phyloP scores from a whole-genome alignment of 208 protist species.

The Acanthamoeba polyphaga region DNA sequence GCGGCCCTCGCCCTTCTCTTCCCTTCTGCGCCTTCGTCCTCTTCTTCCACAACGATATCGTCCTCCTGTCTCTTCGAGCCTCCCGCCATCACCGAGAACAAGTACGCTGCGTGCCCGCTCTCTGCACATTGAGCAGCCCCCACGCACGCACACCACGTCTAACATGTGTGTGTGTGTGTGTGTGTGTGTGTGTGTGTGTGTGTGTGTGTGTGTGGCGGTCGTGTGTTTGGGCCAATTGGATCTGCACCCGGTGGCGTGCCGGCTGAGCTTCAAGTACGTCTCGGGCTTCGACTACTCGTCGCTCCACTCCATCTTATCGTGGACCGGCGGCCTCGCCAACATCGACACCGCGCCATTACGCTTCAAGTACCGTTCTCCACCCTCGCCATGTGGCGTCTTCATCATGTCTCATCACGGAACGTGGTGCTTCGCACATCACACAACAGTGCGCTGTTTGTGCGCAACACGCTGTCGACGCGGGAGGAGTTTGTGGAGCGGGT shows the following conservation, averaged over 20 bases:
- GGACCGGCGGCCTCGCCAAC: constrained; percentile 11
- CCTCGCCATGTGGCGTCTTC: neutral
- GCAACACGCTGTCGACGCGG: neutral
- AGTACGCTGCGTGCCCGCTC: neutral
- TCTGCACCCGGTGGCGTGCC: neutral
- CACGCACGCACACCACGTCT: no score
- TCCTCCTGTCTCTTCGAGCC: neutral
- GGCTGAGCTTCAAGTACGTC: constrained; percentile 31
- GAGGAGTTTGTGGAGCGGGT: constrained; percentile 5
- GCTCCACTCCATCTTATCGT: constrained; percentile 17
- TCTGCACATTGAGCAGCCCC: neutral
- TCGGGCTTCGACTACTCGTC: constrained; percentile 39
- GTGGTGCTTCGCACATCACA: neutral
- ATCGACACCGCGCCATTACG: neutral
- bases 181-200: no score
- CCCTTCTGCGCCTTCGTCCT: neutral
- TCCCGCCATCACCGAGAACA: neutral
- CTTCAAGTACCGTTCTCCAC: neutral
- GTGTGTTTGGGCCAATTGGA: constrained; percentile 12
- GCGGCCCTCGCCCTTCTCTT: neutral
- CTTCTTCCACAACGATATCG: neutral
- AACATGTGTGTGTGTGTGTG: no score
- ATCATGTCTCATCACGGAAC: neutral
- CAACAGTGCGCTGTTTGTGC: neutral
- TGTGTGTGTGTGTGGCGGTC: neutral